These are phyloP conservation scores for Russula sp. DNA, from an alignment of 768 basidiomycete species.

Conservation along the genomic window DNA sequence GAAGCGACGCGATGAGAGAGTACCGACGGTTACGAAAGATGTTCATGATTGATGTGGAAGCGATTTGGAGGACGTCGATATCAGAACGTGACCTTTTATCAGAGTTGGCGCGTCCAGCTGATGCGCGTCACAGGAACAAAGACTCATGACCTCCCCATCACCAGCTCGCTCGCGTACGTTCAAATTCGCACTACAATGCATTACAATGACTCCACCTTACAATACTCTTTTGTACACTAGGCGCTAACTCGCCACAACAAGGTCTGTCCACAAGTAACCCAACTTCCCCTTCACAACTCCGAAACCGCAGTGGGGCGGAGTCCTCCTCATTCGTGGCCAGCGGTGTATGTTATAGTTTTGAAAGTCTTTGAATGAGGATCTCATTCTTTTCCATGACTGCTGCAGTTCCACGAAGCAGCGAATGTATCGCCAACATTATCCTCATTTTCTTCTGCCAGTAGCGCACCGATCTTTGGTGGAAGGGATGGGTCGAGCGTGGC, in stretches of 20 bases:
- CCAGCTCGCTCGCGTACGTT: slow-evolving; percentile 21
- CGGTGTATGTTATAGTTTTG: slow-evolving; percentile 16
- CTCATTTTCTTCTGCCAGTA: slow-evolving; percentile 20
- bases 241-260: slow-evolving; percentile 1
- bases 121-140: slow-evolving; percentile 9
- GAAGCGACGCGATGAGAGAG: slow-evolving; percentile 19
- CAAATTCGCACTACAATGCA: background rate
- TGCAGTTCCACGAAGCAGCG: slow-evolving; percentile 22
- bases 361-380: background rate
- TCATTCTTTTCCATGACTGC: background rate
- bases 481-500: slow-evolving; percentile 5
- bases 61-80: slow-evolving; percentile 24
- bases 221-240: background rate
- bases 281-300: slow-evolving; percentile 12
- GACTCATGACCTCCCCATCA: slow-evolving; percentile 1
- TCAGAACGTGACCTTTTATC: slow-evolving; percentile 26
- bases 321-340: slow-evolving; percentile 20
- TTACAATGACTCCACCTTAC: background rate
- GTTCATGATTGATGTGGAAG: slow-evolving; percentile 58
- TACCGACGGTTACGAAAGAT: slow-evolving; percentile 77
- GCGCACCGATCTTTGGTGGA: background rate
- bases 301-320: slow-evolving; percentile 10
- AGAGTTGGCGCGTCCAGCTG: slow-evolving; percentile 13
- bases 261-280: background rate
- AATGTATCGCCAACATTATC: slow-evolving; percentile 25